Conservation (phyloP, 306 rosid species). For the Prunus davidiana region DNA sequence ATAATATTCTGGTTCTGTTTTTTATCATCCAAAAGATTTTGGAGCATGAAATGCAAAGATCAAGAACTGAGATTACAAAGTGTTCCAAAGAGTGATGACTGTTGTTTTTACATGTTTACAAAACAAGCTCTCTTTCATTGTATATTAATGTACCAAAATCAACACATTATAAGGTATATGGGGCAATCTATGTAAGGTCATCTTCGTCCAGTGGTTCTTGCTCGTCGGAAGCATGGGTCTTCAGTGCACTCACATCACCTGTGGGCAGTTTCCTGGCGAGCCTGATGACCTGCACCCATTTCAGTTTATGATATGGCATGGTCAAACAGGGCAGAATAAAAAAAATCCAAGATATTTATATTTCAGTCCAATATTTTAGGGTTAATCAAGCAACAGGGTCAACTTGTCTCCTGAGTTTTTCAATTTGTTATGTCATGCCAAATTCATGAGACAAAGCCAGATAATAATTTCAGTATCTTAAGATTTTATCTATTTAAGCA, state of each 20-base stretch:
- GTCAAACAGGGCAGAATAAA: neutral
- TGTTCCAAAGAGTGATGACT: neutral
- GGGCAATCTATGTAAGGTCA: constrained; percentile 61
- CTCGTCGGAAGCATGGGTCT: constrained; percentile 35
- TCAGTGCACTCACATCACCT: constrained; percentile 68
- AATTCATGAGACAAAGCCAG: neutral
- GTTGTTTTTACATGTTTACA: neutral
- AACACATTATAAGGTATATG: neutral
- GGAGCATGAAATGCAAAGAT: no score
- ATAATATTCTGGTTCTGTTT: no score
- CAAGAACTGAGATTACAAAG: no score
- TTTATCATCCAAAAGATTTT: no score
- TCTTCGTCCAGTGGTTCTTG: constrained; percentile 69
- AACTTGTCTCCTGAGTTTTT: neutral
- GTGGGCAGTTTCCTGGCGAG: constrained; percentile 91
- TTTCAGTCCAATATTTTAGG: neutral
- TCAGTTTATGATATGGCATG: neutral
- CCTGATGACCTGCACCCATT: constrained; percentile 67
- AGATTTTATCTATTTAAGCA: no score
- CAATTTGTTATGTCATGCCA: neutral
- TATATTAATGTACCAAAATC: neutral
- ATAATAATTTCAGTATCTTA: neutral
- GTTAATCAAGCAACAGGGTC: neutral
- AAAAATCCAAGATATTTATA: neutral
- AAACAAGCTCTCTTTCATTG: neutral